phyloP scores from a whole-genome alignment of 257 asterid species.

The Fraxinus americana region DNA sequence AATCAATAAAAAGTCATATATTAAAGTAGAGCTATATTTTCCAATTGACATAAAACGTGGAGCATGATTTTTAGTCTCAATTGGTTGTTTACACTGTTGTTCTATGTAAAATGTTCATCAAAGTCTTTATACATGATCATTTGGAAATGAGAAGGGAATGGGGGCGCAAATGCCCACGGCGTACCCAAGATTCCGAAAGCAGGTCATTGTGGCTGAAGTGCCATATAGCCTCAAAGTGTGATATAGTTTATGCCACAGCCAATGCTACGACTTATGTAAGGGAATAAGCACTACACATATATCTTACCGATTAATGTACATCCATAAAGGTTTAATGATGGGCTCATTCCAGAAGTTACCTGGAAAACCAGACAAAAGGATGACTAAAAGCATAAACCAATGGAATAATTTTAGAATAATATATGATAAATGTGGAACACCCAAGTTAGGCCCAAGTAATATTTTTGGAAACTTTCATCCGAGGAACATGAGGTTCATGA shows the following conservation, averaged over 20 bases:
- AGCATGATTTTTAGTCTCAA: background rate
- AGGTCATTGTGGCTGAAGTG: background rate
- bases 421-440: background rate
- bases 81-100: background rate
- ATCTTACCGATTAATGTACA: constrained; percentile 75
- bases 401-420: constrained; percentile 13
- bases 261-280: constrained; percentile 4
- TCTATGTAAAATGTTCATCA: background rate
- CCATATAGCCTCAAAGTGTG: background rate
- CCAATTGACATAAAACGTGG: background rate
- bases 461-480: background rate
- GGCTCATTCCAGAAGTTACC: constrained; percentile 98
- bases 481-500: background rate
- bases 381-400: constrained; percentile 1
- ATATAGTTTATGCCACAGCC: background rate
- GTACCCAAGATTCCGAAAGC: constrained; percentile 8
- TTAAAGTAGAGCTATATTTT: background rate
- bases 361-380: constrained; percentile 27
- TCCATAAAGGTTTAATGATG: constrained; percentile 76
- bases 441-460: background rate
- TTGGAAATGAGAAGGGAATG: background rate
- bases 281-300: background rate
- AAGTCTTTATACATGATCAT: background rate
- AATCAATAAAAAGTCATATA: background rate
- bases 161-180: background rate